Evolutionary conservation across 768 basidiomycete genomes (phyloP), one percentile per base, ranked within the genome.

Genomic region (Boletus fagicola): DNA sequence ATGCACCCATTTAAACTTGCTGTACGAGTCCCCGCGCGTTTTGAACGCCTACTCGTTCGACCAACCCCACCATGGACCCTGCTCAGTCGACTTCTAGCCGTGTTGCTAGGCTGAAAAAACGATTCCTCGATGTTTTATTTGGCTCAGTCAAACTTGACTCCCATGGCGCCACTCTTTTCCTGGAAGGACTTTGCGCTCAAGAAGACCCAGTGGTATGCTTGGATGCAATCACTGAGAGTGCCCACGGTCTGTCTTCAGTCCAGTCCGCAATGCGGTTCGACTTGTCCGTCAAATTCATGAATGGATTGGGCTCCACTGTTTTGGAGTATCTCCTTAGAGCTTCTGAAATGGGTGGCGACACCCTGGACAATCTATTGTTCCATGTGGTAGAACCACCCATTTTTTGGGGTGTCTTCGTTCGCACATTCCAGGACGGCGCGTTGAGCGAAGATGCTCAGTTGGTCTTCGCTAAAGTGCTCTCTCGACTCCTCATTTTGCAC

Each of bases 361-460:
- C 75, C 39, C 57, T 85, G 12, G 63, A 72, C 16, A 63, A 69
- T n/a, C 49, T 84, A 13, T 38, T 85, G 39, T 45, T 67, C 47
- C 63, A 68, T 11, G 71, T 84, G 22, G 76, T 78, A 3, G 75
- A 84, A 1, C 83, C 83, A 3, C 76, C 81, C 0, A 72, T 81
- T 28, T 84, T 84, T 59, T 85, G 80, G 81, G 53, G 44, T 22
- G 59, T 62, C 1, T 76, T 78, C 44, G 56, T 65, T 3, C 40
- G 63, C 13, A 67, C 73, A 5, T 80, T 78, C 50, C 63, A 70
- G 33, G 59, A 61, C 12, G 67, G 64, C 11, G 53, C 62, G 6
- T 67, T 82, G 48, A 51, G 61, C 22, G 73, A 75, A 20, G 51
- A 63, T 1, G 76, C 72, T 2, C 76, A 80, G 54, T 45, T 62